Evolutionary conservation across 2,329 filamentous ascomycete species (phyloP).

Genomic region (Pestalotiopsis sp.): DNA sequence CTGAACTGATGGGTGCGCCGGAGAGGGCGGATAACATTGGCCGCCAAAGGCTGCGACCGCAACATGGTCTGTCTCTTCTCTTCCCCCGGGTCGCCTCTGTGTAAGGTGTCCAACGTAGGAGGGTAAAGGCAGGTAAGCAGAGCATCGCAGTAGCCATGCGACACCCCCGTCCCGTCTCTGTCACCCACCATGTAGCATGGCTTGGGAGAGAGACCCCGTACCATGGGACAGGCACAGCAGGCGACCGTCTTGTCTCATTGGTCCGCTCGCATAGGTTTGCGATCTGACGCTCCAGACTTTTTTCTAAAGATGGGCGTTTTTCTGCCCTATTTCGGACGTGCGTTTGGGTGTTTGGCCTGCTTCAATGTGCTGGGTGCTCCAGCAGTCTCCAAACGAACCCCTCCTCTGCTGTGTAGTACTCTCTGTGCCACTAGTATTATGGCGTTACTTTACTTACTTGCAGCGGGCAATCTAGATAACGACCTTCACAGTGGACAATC

Average conservation of each 20-base stretch:
- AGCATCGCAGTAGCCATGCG: constrained; percentile 2
- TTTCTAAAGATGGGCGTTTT: background rate
- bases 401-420: no score
- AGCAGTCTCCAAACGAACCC: background rate
- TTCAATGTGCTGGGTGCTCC: background rate
- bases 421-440: background rate
- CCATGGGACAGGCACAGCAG: constrained; percentile 9
- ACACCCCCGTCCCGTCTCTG: constrained; percentile 4
- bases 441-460: background rate
- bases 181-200: background rate
- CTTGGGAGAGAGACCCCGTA: background rate
- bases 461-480: background rate
- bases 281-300: background rate
- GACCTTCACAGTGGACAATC: background rate
- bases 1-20: background rate
- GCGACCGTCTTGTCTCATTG: background rate
- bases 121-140: no score
- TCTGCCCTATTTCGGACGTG: background rate
- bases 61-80: background rate
- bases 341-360: background rate
- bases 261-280: background rate
- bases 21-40: background rate
- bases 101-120: no score
- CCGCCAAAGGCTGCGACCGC: background rate
- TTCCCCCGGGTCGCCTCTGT: background rate